Conservation (phyloP, 306 rosid species). For the Vigna reflexopilosa region DNA sequence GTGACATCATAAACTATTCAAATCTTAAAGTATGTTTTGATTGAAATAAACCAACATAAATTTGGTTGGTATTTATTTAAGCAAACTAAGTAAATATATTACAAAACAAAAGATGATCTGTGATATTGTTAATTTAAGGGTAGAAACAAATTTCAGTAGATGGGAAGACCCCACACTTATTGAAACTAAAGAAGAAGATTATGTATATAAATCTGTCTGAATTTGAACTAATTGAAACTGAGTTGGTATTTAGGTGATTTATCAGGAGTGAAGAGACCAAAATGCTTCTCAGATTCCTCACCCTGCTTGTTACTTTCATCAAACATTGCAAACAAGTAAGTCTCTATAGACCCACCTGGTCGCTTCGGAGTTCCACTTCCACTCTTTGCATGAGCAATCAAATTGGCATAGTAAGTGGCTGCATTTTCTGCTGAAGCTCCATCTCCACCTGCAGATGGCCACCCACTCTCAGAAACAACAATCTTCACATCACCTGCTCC, state of each 20-base stretch:
- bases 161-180: no score
- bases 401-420: slow-evolving; percentile 48
- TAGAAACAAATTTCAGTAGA: no score
- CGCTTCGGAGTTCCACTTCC: slow-evolving; percentile 66
- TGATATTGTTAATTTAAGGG: no score
- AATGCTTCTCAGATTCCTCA: slow-evolving; percentile 46
- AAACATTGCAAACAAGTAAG: slow-evolving; percentile 58
- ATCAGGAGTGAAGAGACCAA: slow-evolving; percentile 48
- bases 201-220: no score
- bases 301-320: slow-evolving; percentile 45
- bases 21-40: no score
- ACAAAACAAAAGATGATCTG: no score
- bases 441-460: slow-evolving; percentile 64
- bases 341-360: slow-evolving; percentile 37
- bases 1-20: no score
- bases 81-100: no score
- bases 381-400: slow-evolving; percentile 53
- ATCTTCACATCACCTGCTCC: slow-evolving; percentile 48
- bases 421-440: slow-evolving; percentile 52
- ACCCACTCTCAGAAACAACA: slow-evolving; percentile 74
- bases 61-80: no score
- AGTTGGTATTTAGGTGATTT: slow-evolving; percentile 52
- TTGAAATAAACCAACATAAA: no score
- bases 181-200: no score
- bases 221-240: not conserved